Percentiles rank a stretch among this genome's conserved stretches.
phyloP scores from a whole-genome alignment of 2,329 filamentous ascomycete species.

The Aspergillus novofumigatus region DNA sequence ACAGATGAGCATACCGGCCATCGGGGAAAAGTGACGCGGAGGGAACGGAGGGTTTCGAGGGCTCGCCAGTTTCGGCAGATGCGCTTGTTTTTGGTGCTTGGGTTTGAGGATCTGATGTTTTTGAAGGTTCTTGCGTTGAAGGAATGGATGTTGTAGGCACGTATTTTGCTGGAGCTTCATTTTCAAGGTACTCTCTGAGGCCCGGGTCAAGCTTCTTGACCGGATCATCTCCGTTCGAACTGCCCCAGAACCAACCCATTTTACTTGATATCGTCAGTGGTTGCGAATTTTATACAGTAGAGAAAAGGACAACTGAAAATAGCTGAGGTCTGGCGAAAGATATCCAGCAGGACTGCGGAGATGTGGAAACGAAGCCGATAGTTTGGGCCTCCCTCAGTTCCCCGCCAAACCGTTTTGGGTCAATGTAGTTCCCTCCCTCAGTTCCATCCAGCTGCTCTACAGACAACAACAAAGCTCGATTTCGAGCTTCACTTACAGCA shows the following conservation, averaged over 20 bases:
- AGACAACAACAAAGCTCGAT: background rate
- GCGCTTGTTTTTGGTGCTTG: conserved; percentile 16
- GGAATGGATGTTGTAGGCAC: conserved; percentile 29
- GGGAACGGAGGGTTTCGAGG: conserved; percentile 33
- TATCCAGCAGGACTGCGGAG: conserved; percentile 1
- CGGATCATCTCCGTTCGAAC: conserved; percentile 56
- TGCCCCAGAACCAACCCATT: conserved; percentile 64
- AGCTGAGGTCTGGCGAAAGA: background rate
- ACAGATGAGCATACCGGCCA: conserved; percentile 77
- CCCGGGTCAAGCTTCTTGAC: conserved; percentile 74
- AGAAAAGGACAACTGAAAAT: background rate
- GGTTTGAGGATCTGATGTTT: conserved; percentile 20
- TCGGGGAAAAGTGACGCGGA: conserved; percentile 61
- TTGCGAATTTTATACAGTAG: background rate
- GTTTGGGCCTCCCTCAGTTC: conserved; percentile 2
- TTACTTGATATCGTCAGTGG: conserved; percentile 23
- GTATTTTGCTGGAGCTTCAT: conserved; percentile 74
- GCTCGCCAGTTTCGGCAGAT: conserved; percentile 19
- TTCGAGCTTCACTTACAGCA: background rate
- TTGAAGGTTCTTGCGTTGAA: conserved; percentile 15
- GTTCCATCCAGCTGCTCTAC: conserved; percentile 1
- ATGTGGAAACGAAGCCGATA: conserved; percentile 10
- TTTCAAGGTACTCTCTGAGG: conserved; percentile 77
- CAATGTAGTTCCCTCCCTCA: conserved; percentile 5
- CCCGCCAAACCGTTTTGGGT: conserved; percentile 21